phyloP scores from a whole-genome alignment of 2,329 filamentous ascomycete species.

The Erysiphe neolycopersici region DNA sequence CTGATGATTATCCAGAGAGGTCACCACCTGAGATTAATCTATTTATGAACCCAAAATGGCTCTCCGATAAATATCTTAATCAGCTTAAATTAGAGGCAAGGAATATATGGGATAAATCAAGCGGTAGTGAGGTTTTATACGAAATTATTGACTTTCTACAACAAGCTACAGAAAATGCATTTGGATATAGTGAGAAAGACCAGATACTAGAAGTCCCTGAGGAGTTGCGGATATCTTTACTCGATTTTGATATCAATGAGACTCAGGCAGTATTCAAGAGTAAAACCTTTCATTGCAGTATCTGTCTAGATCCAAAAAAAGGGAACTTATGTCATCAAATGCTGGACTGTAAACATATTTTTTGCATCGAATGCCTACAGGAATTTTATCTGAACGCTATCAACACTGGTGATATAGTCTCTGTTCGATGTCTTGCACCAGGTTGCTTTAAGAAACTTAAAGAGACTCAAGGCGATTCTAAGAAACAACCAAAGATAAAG shows the following conservation, averaged over 20 bases:
- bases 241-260: conserved; percentile 54
- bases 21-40: conserved; percentile 24
- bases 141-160: conserved; percentile 36
- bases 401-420: conserved; percentile 51
- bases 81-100: conserved; percentile 23
- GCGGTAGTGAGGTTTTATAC: conserved; percentile 30
- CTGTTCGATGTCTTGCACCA: conserved; percentile 56
- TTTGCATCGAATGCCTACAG: conserved; percentile 64
- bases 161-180: conserved; percentile 29
- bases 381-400: conserved; percentile 83
- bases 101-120: conserved; percentile 34
- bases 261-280: conserved; percentile 52
- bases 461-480: conserved; percentile 9
- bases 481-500: conserved; percentile 31
- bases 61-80: conserved; percentile 21
- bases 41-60: conserved; percentile 29
- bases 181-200: conserved; percentile 25
- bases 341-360: conserved; percentile 67
- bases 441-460: conserved; percentile 42
- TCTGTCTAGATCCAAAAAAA: conserved; percentile 87
- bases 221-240: conserved; percentile 38
- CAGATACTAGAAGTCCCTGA: conserved; percentile 25
- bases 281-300: conserved; percentile 64
- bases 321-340: conserved; percentile 58
- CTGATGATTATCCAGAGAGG: conserved; percentile 28